A percentile compares a stretch with the other conserved stretches of the same genome.
These are phyloP conservation scores for Zygoascus sp. DNA, from an alignment of 1,139 yeast species.

Conservation along the genomic window DNA sequence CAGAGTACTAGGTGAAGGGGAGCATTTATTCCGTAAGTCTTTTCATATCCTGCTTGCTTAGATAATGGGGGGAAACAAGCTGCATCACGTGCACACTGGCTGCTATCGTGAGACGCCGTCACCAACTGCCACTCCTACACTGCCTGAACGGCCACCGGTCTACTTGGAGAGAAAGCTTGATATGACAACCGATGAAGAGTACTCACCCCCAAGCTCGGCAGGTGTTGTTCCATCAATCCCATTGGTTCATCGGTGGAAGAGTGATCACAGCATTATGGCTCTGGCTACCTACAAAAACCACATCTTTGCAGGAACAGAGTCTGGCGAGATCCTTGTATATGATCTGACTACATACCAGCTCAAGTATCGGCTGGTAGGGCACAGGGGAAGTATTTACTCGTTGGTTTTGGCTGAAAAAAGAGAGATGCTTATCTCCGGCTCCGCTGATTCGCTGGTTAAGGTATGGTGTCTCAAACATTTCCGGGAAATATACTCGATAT, in stretches of 20 bases:
- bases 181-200: not conserved
- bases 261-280: conserved; percentile 69
- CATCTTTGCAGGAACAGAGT: conserved; percentile 90
- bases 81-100: conserved; percentile 14
- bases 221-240: conserved; percentile 17
- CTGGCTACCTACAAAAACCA: conserved; percentile 59
- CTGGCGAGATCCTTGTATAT: conserved; percentile 70
- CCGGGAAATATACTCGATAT: conserved; percentile 57
- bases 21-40: too few species aligned
- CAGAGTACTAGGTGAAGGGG: too few species aligned
- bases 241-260: conserved; percentile 71
- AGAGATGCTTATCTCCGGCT: conserved; percentile 69
- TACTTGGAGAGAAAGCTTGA: not conserved
- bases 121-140: conserved; percentile 8
- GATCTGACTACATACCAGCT: conserved; percentile 63
- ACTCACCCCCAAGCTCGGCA: not conserved
- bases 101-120: conserved; percentile 24
- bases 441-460: conserved; percentile 83
- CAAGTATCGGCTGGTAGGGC: conserved; percentile 46
- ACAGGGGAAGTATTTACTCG: conserved; percentile 70
- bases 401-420: conserved; percentile 40
- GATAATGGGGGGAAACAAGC: conserved; percentile 1
- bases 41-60: not conserved
- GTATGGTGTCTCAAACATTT: conserved; percentile 59
- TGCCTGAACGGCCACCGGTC: not conserved